Base-by-base conservation (phyloP, 2,329 filamentous ascomycete genomes). In the Cladophialophora carrionii region DNA sequence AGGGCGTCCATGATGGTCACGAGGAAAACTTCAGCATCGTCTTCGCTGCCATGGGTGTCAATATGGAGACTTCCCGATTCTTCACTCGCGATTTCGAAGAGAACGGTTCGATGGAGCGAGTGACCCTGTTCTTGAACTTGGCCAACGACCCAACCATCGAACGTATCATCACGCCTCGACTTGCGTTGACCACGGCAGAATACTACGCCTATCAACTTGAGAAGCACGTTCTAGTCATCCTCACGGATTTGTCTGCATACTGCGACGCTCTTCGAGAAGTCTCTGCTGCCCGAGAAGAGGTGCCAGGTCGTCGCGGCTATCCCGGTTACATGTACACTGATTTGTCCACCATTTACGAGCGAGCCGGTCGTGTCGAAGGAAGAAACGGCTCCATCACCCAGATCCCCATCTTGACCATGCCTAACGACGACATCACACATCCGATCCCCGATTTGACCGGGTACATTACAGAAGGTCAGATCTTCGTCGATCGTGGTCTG, bases 241-340 rank as follows among this genome's bases (percentile, higher is more conserved):
- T 99, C 77, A 99, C 96, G 61, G 95, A 99, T 85, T 83, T 99
- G 73, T 95, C 95, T 1, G 92, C 95, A 57, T 99, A 99, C 85
- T 99, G 96, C 79, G 95, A 99, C 79, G 96, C 95, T 71, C 89
- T 99, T 71, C 95, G 95, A 87, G 95, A 99, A 82, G 95, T 99
- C 57, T 99, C 95, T 14, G 94, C 95, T 61, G 95, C 95, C 60
- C 88, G 95, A 83, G 95, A 99, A 85, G 95, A 99, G 88, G 95
- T 99, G 51, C 95, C 95, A 48, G 95, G 95, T 85, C 94, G 95
- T 79, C 94, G 95, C 88, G 95, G 95, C 86, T 99, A 95, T 84
- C 95, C 95, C 61, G 95, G 95, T 91, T 99, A 99, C 86, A 99
- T 99, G 95, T 99, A 99, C 85, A 99, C 95, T 73, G 96, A 99